Percentiles rank a stretch among this genome's conserved stretches.
Evolutionary conservation across 495 filamentous ascomycete species (phyloP).

Genomic region (Amphirosellinia nigrospora): DNA sequence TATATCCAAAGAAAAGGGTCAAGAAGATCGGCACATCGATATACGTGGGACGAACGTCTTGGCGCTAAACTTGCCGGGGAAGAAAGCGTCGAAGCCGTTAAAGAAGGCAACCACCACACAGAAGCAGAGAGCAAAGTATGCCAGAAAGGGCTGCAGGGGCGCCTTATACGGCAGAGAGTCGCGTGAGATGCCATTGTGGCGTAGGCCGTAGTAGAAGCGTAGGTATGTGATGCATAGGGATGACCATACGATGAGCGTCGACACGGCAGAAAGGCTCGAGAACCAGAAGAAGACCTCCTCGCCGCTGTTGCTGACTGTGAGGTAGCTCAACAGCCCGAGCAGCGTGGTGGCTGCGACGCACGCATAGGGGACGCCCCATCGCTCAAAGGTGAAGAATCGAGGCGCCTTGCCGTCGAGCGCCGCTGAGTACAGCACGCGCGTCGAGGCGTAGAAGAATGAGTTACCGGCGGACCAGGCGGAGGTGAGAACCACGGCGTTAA

Average conservation of each 20-base stretch:
- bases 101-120: slow-evolving; percentile 60
- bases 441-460: slow-evolving; percentile 73
- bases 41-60: slow-evolving; percentile 62
- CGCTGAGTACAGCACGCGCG: slow-evolving; percentile 66
- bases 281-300: slow-evolving; percentile 64
- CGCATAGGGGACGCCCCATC: slow-evolving; percentile 61
- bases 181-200: slow-evolving; percentile 60
- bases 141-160: slow-evolving; percentile 65
- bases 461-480: slow-evolving; percentile 72
- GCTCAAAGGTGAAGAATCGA: slow-evolving; percentile 57
- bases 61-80: slow-evolving; percentile 51
- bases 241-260: slow-evolving; percentile 68
- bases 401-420: slow-evolving; percentile 65
- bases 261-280: slow-evolving; percentile 61
- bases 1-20: slow-evolving; percentile 61
- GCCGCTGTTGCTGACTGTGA: slow-evolving; percentile 54
- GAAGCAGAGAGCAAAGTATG: slow-evolving; percentile 64
- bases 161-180: slow-evolving; percentile 63
- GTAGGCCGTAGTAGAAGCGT: slow-evolving; percentile 62
- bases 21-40: slow-evolving; percentile 65
- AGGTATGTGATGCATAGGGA: slow-evolving; percentile 62
- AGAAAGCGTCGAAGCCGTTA: slow-evolving; percentile 62
- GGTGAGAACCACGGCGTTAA: slow-evolving; percentile 73
- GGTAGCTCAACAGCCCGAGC: slow-evolving; percentile 62
- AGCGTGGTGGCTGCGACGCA: slow-evolving; percentile 59